These are phyloP conservation scores for Mallotus repandus DNA, from an alignment of 441 rosid genomes.

Conservation along the genomic window DNA sequence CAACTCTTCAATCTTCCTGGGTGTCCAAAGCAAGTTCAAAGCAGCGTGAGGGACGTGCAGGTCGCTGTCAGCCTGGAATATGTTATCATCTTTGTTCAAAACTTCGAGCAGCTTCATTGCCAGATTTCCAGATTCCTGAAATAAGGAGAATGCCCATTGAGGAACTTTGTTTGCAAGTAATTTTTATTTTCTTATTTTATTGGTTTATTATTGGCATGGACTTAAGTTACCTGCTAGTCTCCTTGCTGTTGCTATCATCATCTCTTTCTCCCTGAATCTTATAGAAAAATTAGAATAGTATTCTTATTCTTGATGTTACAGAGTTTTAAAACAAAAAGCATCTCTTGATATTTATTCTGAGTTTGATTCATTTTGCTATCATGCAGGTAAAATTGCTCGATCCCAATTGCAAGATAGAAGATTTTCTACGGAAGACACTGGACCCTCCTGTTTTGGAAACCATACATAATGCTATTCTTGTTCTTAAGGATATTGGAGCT, in stretches of 20 bases:
- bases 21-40: slow-evolving; percentile 93
- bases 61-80: slow-evolving; percentile 96
- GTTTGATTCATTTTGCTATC: background rate
- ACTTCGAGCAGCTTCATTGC: slow-evolving; percentile 76
- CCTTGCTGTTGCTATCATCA: background rate
- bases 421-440: slow-evolving; percentile 72
- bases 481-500: slow-evolving; percentile 93
- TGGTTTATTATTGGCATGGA: background rate
- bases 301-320: no score
- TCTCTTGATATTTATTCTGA: background rate
- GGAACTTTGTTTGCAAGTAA: slow-evolving; percentile 95
- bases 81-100: slow-evolving; percentile 94
- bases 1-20: slow-evolving; percentile 96
- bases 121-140: slow-evolving; percentile 87
- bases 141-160: slow-evolving; percentile 92
- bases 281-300: background rate
- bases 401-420: slow-evolving; percentile 63
- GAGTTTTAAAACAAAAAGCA: background rate
- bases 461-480: slow-evolving; percentile 62
- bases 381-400: slow-evolving; percentile 86
- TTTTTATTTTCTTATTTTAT: slow-evolving; percentile 1
- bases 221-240: background rate
- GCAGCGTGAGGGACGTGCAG: slow-evolving; percentile 98
- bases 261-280: background rate
- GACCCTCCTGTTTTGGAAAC: slow-evolving; percentile 91